These are phyloP conservation scores for Hypericum perforatum DNA, from an alignment of 345 rosid species.

Conservation along the genomic window DNA sequence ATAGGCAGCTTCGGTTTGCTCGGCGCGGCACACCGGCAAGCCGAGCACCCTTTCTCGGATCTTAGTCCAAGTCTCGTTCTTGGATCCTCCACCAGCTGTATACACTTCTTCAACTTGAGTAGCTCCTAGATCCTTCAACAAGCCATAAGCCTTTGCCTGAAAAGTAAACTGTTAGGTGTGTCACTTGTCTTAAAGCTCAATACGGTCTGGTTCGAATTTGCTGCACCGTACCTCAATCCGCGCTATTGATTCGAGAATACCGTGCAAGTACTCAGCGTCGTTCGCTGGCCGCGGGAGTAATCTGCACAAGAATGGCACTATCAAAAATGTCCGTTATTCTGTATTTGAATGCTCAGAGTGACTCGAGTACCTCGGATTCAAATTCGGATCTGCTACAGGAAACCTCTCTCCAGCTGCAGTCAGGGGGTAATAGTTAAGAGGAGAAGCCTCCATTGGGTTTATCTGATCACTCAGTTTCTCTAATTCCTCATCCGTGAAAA, in stretches of 20 bases:
- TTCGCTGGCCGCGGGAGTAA: conserved; percentile 71
- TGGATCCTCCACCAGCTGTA: conserved; percentile 86
- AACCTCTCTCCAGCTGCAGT: conserved; percentile 67
- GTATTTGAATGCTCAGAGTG: no score
- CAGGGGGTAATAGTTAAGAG: conserved; percentile 83
- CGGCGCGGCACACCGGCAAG: conserved; percentile 56
- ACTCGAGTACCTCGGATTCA: conserved; percentile 54
- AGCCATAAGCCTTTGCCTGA: conserved; percentile 59
- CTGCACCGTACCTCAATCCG: conserved; percentile 57
- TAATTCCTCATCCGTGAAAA: conserved; percentile 66
- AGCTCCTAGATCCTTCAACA: conserved; percentile 74
- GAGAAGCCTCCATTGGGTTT: conserved; percentile 49
- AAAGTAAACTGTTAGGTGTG: background rate
- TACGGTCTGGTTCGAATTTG: background rate
- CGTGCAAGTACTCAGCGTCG: conserved; percentile 76
- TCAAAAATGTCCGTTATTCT: no score
- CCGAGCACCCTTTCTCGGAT: conserved; percentile 67
- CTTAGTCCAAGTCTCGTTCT: conserved; percentile 67
- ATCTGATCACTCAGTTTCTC: conserved; percentile 56
- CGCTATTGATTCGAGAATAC: conserved; percentile 84
- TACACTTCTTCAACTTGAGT: conserved; percentile 66
- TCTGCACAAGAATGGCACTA: conserved; percentile 27
- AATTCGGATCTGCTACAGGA: conserved; percentile 74
- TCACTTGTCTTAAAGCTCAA: background rate
- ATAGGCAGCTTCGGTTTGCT: conserved; percentile 79